phyloP scores from a whole-genome alignment of 2,329 filamentous ascomycete genomes.

The Ambrosiella cleistominuta region DNA sequence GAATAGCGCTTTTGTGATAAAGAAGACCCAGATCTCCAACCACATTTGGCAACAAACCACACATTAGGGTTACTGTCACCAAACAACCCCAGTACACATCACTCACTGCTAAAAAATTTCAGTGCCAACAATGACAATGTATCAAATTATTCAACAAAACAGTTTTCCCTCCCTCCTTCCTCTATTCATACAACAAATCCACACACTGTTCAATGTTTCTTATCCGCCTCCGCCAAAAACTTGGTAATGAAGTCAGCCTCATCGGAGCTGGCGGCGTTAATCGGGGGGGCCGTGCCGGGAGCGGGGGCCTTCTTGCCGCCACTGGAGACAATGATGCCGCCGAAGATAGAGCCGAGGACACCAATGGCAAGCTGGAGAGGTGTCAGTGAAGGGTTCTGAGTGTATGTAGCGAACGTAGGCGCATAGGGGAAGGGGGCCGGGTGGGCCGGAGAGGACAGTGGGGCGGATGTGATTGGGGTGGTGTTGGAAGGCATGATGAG shows the following conservation, averaged over 20 bases:
- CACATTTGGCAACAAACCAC: too few species aligned
- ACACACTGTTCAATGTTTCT: conserved; percentile 10
- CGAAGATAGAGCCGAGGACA: conserved; percentile 34
- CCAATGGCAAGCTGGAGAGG: conserved; percentile 33
- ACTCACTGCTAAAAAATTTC: neutral
- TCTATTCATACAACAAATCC: neutral
- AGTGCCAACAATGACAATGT: neutral
- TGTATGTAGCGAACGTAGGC: neutral
- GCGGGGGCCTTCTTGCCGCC: conserved; percentile 27
- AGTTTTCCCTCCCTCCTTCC: neutral
- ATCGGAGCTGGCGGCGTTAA: conserved; percentile 44
- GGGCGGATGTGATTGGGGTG: neutral
- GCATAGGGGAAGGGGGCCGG: neutral
- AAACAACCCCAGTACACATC: too few species aligned
- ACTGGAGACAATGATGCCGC: conserved; percentile 27
- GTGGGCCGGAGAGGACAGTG: neutral
- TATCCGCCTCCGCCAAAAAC: conserved; percentile 24
- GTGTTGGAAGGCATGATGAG: neutral
- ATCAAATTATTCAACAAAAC: neutral
- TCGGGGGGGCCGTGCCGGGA: conserved; percentile 33
- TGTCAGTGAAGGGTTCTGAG: conserved; percentile 13
- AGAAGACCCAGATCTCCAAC: too few species aligned
- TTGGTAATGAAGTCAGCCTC: conserved; percentile 46
- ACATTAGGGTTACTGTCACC: too few species aligned
- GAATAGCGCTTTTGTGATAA: too few species aligned